Evolutionary conservation across 352 stramenopile genomes (phyloP).

Genomic region (Globisporangium spinosum): DNA sequence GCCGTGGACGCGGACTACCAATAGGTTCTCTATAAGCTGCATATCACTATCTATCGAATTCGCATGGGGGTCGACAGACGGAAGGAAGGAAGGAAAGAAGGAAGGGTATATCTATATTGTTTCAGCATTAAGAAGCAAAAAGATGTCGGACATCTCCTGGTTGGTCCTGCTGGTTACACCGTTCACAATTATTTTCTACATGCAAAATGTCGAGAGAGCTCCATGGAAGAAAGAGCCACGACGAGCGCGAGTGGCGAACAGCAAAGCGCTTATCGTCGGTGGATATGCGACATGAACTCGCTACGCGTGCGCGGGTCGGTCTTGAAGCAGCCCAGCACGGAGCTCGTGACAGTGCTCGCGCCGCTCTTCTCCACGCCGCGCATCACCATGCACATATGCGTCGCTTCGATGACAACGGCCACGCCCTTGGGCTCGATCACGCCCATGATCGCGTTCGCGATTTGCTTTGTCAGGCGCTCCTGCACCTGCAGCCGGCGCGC

Average conservation of each 20-base stretch:
- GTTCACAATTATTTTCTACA: constrained; percentile 24
- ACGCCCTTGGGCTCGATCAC: constrained; percentile 96
- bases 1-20: constrained; percentile 70
- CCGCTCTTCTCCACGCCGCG: constrained; percentile 97
- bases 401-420: constrained; percentile 97
- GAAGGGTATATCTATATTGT: constrained; percentile 41
- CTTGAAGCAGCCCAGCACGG: constrained; percentile 96
- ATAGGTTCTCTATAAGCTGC: constrained; percentile 13
- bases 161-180: constrained; percentile 37
- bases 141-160: constrained; percentile 20
- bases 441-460: constrained; percentile 97
- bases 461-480: constrained; percentile 98
- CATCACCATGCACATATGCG: constrained; percentile 99
- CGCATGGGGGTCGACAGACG: no score
- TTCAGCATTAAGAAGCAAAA: constrained; percentile 43
- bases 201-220: constrained; percentile 4
- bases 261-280: constrained; percentile 47
- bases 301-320: constrained; percentile 86
- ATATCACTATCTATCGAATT: no score
- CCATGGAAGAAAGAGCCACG: not conserved
- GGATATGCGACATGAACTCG: constrained; percentile 88
- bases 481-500: constrained; percentile 97
- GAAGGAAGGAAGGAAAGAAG: constrained; percentile 10
- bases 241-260: no score
- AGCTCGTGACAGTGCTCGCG: constrained; percentile 95